These are phyloP conservation scores for Urtica urens DNA, from an alignment of 306 rosid species.

Conservation along the genomic window DNA sequence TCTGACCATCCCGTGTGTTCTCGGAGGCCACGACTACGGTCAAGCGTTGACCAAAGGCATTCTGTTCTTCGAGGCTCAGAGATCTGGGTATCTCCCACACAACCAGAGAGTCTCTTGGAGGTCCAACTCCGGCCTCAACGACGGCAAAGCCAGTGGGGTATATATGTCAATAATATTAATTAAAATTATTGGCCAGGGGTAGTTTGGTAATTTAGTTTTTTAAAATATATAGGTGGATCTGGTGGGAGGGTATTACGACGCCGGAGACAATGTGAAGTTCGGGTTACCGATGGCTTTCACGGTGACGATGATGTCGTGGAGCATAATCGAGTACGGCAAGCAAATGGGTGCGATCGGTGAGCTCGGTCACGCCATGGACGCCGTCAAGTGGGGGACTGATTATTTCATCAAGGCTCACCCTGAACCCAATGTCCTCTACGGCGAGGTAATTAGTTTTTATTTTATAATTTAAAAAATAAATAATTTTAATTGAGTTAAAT, in stretches of 20 bases:
- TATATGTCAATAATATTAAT: background rate
- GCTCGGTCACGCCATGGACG: constrained; percentile 80
- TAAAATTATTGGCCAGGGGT: background rate
- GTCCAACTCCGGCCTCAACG: constrained; percentile 67
- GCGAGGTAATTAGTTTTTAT: constrained; percentile 76
- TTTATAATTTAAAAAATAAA: too few species aligned
- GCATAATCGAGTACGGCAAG: constrained; percentile 74
- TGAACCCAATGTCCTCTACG: constrained; percentile 72
- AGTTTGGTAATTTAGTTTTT: background rate
- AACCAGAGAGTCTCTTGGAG: constrained; percentile 93
- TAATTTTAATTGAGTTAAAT: background rate
- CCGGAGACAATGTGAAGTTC: constrained; percentile 97
- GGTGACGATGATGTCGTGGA: constrained; percentile 94
- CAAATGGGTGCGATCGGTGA: constrained; percentile 74
- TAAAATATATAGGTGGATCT: constrained; percentile 54
- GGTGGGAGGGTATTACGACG: constrained; percentile 93
- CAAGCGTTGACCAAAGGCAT: constrained; percentile 80
- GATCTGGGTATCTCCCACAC: constrained; percentile 75
- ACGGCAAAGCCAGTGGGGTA: constrained; percentile 89
- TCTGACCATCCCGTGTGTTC: constrained; percentile 29
- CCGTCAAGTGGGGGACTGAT: constrained; percentile 93
- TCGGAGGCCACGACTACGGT: constrained; percentile 70
- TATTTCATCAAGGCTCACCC: constrained; percentile 93
- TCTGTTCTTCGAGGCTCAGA: constrained; percentile 94
- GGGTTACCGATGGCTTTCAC: constrained; percentile 98